Percentiles rank a stretch among this genome's conserved stretches.
phyloP scores from a whole-genome alignment of 1,284 basidiomycete genomes.

The Kwoniella shivajii region DNA sequence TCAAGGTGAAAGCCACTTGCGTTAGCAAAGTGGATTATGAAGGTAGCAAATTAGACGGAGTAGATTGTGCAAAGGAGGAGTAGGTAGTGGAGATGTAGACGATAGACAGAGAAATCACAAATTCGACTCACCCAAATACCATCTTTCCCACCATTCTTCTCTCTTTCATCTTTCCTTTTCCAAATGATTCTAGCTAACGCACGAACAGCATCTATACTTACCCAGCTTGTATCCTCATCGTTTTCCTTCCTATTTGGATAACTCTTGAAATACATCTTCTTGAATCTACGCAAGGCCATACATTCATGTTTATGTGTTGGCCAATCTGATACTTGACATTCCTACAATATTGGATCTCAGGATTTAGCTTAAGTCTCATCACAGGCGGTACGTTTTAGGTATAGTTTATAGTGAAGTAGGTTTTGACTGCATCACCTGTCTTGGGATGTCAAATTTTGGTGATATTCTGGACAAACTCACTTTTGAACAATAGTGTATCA shows the following conservation, averaged over 20 bases:
- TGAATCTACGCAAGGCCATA: slow-evolving; percentile 59
- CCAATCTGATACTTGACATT: slow-evolving; percentile 80
- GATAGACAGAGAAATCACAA: not conserved
- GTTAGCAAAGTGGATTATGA: no score
- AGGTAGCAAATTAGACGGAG: no score
- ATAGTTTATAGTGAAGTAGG: no score
- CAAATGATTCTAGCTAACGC: slow-evolving; percentile 75
- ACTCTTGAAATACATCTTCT: slow-evolving; percentile 23
- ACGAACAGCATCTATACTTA: slow-evolving; percentile 60
- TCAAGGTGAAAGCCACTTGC: not conserved
- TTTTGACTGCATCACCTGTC: no score
- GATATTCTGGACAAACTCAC: slow-evolving; percentile 59
- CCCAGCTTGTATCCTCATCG: slow-evolving; percentile 64
- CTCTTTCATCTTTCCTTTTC: slow-evolving; percentile 63
- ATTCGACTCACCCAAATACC: slow-evolving; percentile 63
- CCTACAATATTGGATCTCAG: slow-evolving; percentile 53
- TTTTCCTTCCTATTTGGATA: slow-evolving; percentile 21
- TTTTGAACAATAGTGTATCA: slow-evolving; percentile 69
- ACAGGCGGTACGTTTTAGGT: no score
- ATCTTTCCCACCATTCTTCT: slow-evolving; percentile 36
- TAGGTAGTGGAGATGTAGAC: not conserved
- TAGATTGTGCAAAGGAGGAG: not conserved
- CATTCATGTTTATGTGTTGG: slow-evolving; percentile 74
- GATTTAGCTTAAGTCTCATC: no score
- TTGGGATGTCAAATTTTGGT: no score